Base-by-base conservation (phyloP, 2,329 filamentous ascomycete genomes). In the Fusarium sp. region DNA sequence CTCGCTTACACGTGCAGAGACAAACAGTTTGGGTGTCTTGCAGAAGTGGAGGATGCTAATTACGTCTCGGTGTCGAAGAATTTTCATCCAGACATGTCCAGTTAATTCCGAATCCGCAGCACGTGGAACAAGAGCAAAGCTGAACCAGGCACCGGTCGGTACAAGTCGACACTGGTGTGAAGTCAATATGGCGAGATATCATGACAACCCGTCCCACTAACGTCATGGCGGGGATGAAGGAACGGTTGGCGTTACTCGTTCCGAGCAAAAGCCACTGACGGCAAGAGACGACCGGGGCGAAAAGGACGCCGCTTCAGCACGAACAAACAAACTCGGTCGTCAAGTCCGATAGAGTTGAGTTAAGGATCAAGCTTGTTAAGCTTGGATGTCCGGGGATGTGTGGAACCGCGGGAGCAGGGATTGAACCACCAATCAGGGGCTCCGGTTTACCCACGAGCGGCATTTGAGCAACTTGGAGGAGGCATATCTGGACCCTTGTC, bases 331-430 rank as follows among this genome's bases (percentile, higher is more conserved):
- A 72, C 61, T 69, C 63, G 66, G 65, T 50, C 73, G 64, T 68
- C 65, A 62, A 45, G 65, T 66, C 71, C 62, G 56, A 78, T 77
- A 60, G 47, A 69, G 62, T 72, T 60, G 65, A 63, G 66, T 52
- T 70, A 68, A 69, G 67, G 69, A 74, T 73, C 76, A 78, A 77
- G 75, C 71, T 73, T 76, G 73, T 70, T 57, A 63, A 73, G 65
- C 67, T 68, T 63, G 62, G 33, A 58, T 62, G 68, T 60, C 58
- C 12, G 63, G 72, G 68, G 64, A 63, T 58, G 64, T 63, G 74
- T 70, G 71, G 69, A 68, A 68, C 54, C 65, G 59, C 57, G 66
- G 68, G 56, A 69, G 63, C 72, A 75, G 60, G 72, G 72, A 62
- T 52, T 32, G 1, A 12, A 7, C 30, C 40, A 25, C 76, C 76